Base-by-base conservation (phyloP, 345 rosid species). In the Pseudoturritis turrita region DNA sequence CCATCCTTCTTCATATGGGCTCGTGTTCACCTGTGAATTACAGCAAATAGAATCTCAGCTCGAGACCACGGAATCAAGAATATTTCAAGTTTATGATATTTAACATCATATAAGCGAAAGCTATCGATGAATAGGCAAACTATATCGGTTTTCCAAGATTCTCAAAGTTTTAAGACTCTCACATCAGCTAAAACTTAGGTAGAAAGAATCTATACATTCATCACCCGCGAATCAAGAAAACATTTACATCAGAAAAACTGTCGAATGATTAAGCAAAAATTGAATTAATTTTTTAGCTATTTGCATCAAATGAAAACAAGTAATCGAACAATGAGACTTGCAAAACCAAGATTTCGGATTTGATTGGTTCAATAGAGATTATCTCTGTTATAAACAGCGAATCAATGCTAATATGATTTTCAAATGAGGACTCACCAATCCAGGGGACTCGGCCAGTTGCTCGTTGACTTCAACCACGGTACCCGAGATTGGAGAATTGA, bases 401-500 rank as follows among this genome's bases (percentile, higher is more conserved):
- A 12, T 4, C 55, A 33, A 33, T 53, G 36, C 13, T 19, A 15
- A 13, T 18, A 46, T 9, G 50, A 45, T 7, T 45, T 9, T 15
- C 22, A 35, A 29, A 10, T 8, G 56, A 54, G 75, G 21, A 83
- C 98, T 88, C 65, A 91, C 99, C 86, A 88, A 72, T 49, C 79
- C 98, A 61, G 99, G 98, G 53, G 95, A 79, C 33, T 17, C 53
- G 8, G 11, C 81, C 29, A 96, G 89, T 44, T 78, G 83, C 70
- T 82, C 84, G 52, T 96, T 96, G 67, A 92, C 86, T 74, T 85
- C 91, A 61, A 88, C 71, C 28, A 96, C 97, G 23, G 71, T 86
- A 29, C 99, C 99, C 0, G 97, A 92, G 75, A 96, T 83, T 14
- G 99, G 99, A 62, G 97, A 90, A 71, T 86, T 81, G 52, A 96